These are phyloP conservation scores for Candolleomyces aberdarensis DNA, from an alignment of 768 basidiomycete species.

Conservation along the genomic window DNA sequence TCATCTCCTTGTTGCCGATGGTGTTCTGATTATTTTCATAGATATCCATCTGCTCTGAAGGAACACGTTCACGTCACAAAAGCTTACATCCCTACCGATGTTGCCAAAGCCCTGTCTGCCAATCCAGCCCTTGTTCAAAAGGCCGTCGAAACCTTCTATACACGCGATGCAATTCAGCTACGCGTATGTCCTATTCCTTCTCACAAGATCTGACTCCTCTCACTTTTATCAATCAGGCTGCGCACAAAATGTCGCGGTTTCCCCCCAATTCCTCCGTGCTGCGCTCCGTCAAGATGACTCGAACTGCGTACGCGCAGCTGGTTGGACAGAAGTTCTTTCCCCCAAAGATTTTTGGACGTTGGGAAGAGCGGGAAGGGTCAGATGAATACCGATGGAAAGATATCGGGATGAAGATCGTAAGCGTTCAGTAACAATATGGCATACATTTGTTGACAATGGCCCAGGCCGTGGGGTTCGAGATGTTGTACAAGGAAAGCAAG, in stretches of 20 bases:
- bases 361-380: slow-evolving; percentile 59
- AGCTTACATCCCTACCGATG: slow-evolving; percentile 75
- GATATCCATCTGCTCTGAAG: slow-evolving; percentile 67
- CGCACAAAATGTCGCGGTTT: slow-evolving; percentile 88
- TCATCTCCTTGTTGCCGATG: not conserved
- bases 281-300: slow-evolving; percentile 70
- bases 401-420: slow-evolving; percentile 90
- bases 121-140: slow-evolving; percentile 76
- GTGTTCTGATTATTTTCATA: slow-evolving; percentile 19
- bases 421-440: slow-evolving; percentile 16
- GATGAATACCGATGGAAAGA: slow-evolving; percentile 77
- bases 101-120: slow-evolving; percentile 66
- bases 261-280: slow-evolving; percentile 66
- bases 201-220: not conserved
- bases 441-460: not conserved
- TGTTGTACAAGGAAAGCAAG: slow-evolving; percentile 87
- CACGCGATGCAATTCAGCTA: slow-evolving; percentile 86
- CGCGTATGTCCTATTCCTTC: slow-evolving; percentile 51
- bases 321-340: slow-evolving; percentile 90
- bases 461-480: slow-evolving; percentile 94
- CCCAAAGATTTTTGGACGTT: slow-evolving; percentile 83
- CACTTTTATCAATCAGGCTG: slow-evolving; percentile 49
- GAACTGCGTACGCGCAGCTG: slow-evolving; percentile 92
- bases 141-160: slow-evolving; percentile 92
- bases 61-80: slow-evolving; percentile 75